Evolutionary conservation across 169 alveolate species (phyloP), one percentile per base, ranked within the genome.

Genomic region (Plasmodium ovale): DNA sequence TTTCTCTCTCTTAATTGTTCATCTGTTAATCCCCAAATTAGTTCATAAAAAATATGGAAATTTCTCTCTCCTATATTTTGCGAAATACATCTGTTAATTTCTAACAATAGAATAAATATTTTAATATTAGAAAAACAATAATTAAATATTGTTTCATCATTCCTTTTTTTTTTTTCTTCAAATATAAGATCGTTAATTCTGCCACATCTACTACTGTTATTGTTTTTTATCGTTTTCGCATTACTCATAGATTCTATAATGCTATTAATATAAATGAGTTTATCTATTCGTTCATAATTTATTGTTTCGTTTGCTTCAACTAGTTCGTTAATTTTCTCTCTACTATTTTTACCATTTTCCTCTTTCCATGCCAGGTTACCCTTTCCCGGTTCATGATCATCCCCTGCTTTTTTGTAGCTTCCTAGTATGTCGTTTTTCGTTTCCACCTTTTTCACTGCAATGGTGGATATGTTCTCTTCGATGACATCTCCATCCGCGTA

Each of bases 181-280:
- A 98, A 95, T 88, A 94, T 95, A 53, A 98, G 94, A 82, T 97
- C 96, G 10, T 98, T 97, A 82, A 97, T 97, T 92, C 98, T 97
- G 10, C 99, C 99, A 92, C 98, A 98, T 65, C 99, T 95, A 79
- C 99, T 94, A 19, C 99, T 95, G 94, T 99, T 99, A 92, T 97
- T 97, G 92, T 99, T 99, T 82, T 98, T 96, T 33, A 98, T 90
- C 6, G 99, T 98, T 92, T 97, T 97, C 0, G 99, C 99, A 94
- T 99, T 98, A 42, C 99, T 99, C 91, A 99, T 97, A 37, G 99
- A 98, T 93, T 98, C 99, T 72, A 95, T 79, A 5, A 96, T 92
- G n/a, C 95, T 96, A 90, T 96, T 96, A 31, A 79, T 79, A n/a
- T 79, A 79, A 35, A 79, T 79, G 12, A 79, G 89, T 33, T 79